Evolutionary conservation across 805 yeast species (phyloP).

Genomic region (Isabelozyma heimii): DNA sequence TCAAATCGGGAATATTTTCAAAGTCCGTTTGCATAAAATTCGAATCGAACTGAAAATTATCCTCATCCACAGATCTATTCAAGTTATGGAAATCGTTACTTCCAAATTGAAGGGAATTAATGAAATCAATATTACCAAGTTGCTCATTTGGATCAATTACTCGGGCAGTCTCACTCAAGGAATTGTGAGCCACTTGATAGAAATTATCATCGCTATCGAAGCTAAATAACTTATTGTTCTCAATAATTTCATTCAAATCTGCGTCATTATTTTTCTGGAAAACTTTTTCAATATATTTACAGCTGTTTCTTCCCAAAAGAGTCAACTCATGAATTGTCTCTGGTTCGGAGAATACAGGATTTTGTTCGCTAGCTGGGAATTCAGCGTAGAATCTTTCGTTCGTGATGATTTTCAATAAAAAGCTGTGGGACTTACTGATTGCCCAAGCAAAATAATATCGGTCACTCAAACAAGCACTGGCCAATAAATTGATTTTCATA

Average conservation of each 20-base stretch:
- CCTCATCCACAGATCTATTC: neutral
- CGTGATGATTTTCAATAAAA: slow-evolving; percentile 31
- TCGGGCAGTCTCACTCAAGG: neutral
- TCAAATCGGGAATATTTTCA: neutral
- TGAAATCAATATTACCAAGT: neutral
- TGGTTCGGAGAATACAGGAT: neutral
- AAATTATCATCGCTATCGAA: neutral
- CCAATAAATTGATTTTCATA: slow-evolving; percentile 9
- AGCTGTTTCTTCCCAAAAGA: neutral
- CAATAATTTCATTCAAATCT: neutral
- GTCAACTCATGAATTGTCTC: neutral
- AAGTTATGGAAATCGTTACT: neutral
- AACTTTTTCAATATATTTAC: neutral
- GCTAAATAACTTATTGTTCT: neutral
- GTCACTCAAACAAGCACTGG: slow-evolving; percentile 38
- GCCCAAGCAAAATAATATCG: slow-evolving; percentile 61
- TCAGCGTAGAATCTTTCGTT: slow-evolving; percentile 19
- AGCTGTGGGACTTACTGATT: slow-evolving; percentile 50
- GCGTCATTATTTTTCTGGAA: neutral
- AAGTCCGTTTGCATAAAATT: slow-evolving; percentile 1
- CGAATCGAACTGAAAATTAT: neutral
- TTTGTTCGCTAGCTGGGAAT: neutral
- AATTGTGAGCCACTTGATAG: neutral
- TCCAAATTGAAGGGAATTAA: neutral
- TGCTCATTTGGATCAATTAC: neutral